Base-by-base conservation (phyloP, 225 moss, liverwort and hornwort species). In the Bryum argenteum region DNA sequence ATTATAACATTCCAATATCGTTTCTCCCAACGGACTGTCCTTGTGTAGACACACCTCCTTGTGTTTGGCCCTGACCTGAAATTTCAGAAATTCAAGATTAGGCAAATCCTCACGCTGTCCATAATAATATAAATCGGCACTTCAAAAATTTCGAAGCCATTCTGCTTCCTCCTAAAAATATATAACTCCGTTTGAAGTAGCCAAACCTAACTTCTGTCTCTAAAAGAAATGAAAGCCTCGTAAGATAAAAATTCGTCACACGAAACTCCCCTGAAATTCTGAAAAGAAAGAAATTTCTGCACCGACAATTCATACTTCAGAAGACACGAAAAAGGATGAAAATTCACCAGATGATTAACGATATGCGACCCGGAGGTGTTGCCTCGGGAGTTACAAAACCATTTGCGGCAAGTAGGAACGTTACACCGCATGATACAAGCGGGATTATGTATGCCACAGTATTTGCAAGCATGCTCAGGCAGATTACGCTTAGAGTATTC, bases 351-450 rank as follows among this genome's bases (percentile, higher is more conserved):
- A 78, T 98, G 97, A 77, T 98, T 98, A 17, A 98, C 97, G 42
- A 98, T 98, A 77, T 94, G 97, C 41, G 97, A 98, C 66, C 97
- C 97, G 1, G 94, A 98, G n/a, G 94, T 98, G 66, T 94, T 98
- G 47, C 97, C 97, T 38, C 97, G 88, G 1, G 85, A 82, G 71
- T 88, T 88, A 20, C 88, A 88, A 19, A 88, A 88, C 88, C 88
- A 88, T 54, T 88, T 88, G 23, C 88, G 85, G 71, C 88, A 88
- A 17, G 79, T 77, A 14, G 82, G 88, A 45, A 88, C 82, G 58
- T 88, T 88, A 41, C 85, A 88, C 6, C 88, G 85, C 82, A 88
- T 83, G 63, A 88, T 85, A 54, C 88, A 88, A 6, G 88, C 84
- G 13, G 88, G 88, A 70, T 88, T 88, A 13, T 88, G 88, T 45